These are phyloP conservation scores for Fusarium tjaetaba DNA, from an alignment of 2,329 filamentous ascomycete species.

Conservation along the genomic window DNA sequence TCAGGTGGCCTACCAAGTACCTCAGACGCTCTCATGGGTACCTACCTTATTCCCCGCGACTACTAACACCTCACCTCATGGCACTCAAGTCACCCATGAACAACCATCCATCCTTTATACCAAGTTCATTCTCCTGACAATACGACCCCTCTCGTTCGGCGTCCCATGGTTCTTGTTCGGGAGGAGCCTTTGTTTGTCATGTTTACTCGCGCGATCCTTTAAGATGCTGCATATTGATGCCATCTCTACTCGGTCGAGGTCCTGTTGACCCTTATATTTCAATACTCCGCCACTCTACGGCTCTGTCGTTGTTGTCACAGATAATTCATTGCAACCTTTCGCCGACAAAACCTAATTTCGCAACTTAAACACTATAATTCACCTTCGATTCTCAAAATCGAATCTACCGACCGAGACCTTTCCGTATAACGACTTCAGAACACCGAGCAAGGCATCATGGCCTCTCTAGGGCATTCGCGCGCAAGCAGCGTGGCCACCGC, in stretches of 20 bases:
- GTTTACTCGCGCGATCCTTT: slow-evolving; percentile 13
- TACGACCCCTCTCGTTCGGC: not conserved
- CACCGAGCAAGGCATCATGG: slow-evolving; percentile 31
- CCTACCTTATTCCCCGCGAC: slow-evolving; percentile 34
- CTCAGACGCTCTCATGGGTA: not conserved
- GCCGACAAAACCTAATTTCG: not conserved
- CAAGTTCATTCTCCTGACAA: slow-evolving; percentile 23
- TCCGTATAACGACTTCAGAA: slow-evolving; percentile 8
- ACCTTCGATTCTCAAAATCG: not conserved
- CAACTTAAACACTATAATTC: not conserved
- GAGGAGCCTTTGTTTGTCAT: slow-evolving; percentile 16
- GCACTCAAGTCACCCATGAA: slow-evolving; percentile 26
- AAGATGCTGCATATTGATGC: slow-evolving; percentile 30
- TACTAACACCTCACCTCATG: slow-evolving; percentile 30
- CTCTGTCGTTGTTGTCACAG: slow-evolving; percentile 8
- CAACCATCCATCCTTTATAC: slow-evolving; percentile 33
- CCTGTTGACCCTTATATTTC: slow-evolving; percentile 31
- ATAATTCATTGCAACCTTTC: slow-evolving; percentile 17
- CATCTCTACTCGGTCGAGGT: slow-evolving; percentile 12
- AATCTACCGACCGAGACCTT: slow-evolving; percentile 18
- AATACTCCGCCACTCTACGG: slow-evolving; percentile 32
- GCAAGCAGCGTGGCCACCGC: slow-evolving; percentile 41
- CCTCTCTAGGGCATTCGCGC: slow-evolving; percentile 42
- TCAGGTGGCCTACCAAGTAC: not conserved
- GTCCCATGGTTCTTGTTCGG: slow-evolving; percentile 15